Evolutionary conservation across 106 monocot species (phyloP).

Genomic region (Narthecium ossifragum): DNA sequence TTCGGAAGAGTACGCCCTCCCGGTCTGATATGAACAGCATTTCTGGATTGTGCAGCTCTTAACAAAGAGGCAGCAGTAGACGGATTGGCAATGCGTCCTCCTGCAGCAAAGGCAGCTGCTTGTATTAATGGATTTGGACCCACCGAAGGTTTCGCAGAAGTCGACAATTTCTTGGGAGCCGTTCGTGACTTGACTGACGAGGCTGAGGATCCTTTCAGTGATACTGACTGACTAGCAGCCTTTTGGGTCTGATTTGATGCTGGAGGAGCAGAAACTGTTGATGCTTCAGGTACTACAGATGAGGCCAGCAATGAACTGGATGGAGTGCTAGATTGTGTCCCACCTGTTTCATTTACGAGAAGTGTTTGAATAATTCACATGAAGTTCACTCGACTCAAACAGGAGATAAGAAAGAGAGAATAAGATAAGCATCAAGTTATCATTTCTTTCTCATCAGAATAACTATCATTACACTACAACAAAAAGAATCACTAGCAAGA

Average conservation of each 20-base stretch:
- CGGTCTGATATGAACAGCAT: conserved; percentile 46
- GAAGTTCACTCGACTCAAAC: too few relatives aligned
- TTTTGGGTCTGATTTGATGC: conserved; percentile 5
- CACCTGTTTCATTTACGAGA: conserved; percentile 12
- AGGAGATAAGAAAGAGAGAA: too few relatives aligned
- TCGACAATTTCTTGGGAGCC: conserved; percentile 9
- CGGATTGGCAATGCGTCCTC: conserved; percentile 54
- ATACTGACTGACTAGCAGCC: conserved; percentile 3
- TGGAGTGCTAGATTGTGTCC: conserved; percentile 2
- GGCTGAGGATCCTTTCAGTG: conserved; percentile 15
- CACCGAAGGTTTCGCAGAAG: conserved; percentile 12
- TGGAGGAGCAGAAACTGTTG: conserved; percentile 21
- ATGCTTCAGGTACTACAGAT: conserved; percentile 14
- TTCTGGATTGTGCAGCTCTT: conserved; percentile 60
- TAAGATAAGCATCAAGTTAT: too few relatives aligned
- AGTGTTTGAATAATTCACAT: background rate
- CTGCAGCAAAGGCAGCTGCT: conserved; percentile 70
- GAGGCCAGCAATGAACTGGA: background rate
- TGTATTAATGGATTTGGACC: conserved; percentile 37
- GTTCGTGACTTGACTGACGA: conserved; percentile 17
- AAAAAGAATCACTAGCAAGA: too few relatives aligned
- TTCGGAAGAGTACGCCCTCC: conserved; percentile 15
- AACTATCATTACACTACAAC: too few relatives aligned
- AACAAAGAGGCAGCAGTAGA: conserved; percentile 41
- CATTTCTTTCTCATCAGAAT: too few relatives aligned